Evolutionary conservation across 2,329 filamentous ascomycete genomes (phyloP).

Genomic region (Chrysoporthe cubensis): DNA sequence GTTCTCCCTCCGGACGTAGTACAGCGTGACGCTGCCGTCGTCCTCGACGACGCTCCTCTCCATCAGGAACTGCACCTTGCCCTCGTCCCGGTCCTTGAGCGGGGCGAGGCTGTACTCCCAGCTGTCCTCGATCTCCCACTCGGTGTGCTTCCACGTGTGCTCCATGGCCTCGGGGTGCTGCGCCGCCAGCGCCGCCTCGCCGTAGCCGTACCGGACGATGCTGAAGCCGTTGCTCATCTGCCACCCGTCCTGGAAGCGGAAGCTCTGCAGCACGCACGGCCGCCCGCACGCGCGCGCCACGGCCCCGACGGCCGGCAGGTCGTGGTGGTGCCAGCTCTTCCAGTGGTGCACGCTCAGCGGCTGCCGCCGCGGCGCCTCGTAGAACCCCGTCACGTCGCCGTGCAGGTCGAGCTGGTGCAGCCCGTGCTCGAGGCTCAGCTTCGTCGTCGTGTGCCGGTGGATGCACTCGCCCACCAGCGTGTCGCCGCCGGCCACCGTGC

Average conservation of each 20-base stretch:
- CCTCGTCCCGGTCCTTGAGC: constrained; percentile 26
- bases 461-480: constrained; percentile 46
- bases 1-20: constrained; percentile 25
- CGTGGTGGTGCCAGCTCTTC: constrained; percentile 38
- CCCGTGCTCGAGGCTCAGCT: constrained; percentile 44
- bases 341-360: constrained; percentile 51
- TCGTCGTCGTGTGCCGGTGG: constrained; percentile 44
- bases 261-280: constrained; percentile 45
- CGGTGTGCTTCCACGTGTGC: constrained; percentile 37
- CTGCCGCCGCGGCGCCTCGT: constrained; percentile 44
- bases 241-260: constrained; percentile 35
- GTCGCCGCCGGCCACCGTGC: constrained; percentile 39
- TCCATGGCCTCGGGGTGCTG: constrained; percentile 47
- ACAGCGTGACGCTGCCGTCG: constrained; percentile 21
- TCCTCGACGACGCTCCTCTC: constrained; percentile 27
- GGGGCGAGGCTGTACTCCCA: constrained; percentile 29
- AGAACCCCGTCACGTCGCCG: constrained; percentile 48
- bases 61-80: constrained; percentile 29
- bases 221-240: constrained; percentile 48
- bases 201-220: constrained; percentile 41
- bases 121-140: constrained; percentile 26
- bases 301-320: constrained; percentile 42
- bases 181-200: constrained; percentile 35
- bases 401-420: constrained; percentile 48
- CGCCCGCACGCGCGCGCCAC: constrained; percentile 45